Conservation (phyloP, 2,329 filamentous ascomycete genomes). For the Graphilbum ipis-grandicollis region DNA sequence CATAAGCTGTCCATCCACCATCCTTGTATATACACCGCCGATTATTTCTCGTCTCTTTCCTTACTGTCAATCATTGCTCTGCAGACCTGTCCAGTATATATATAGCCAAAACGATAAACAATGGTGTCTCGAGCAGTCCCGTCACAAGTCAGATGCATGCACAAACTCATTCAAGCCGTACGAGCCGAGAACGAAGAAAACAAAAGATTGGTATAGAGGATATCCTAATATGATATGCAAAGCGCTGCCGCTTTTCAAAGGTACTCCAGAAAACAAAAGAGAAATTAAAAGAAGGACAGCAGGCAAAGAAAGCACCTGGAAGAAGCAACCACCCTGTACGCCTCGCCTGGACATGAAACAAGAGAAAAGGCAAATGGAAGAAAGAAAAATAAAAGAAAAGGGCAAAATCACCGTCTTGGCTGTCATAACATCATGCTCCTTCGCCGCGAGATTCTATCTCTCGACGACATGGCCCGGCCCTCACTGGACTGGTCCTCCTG, state of each 20-base stretch:
- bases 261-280: neutral
- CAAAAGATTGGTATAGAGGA: constrained; percentile 5
- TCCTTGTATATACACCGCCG: constrained; percentile 1
- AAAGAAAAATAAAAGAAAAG: constrained; percentile 5
- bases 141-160: too few species aligned
- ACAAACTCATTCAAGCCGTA: too few species aligned
- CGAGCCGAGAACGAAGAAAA: too few species aligned
- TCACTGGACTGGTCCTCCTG: constrained; percentile 5
- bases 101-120: too few species aligned
- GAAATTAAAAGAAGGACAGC: constrained; percentile 1
- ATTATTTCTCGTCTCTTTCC: too few species aligned
- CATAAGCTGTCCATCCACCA: too few species aligned
- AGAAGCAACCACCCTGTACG: neutral
- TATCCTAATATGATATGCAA: constrained; percentile 8
- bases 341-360: neutral
- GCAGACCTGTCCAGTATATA: too few species aligned
- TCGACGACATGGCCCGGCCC: constrained; percentile 9
- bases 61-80: too few species aligned
- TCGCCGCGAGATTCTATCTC: constrained; percentile 24
- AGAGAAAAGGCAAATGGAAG: constrained; percentile 1
- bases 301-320: neutral
- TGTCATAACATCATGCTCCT: constrained; percentile 43
- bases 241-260: constrained; percentile 3
- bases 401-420: neutral
- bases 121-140: too few species aligned